Conservation (phyloP, 2,329 filamentous ascomycete species). For the Fusarium transvaalense region DNA sequence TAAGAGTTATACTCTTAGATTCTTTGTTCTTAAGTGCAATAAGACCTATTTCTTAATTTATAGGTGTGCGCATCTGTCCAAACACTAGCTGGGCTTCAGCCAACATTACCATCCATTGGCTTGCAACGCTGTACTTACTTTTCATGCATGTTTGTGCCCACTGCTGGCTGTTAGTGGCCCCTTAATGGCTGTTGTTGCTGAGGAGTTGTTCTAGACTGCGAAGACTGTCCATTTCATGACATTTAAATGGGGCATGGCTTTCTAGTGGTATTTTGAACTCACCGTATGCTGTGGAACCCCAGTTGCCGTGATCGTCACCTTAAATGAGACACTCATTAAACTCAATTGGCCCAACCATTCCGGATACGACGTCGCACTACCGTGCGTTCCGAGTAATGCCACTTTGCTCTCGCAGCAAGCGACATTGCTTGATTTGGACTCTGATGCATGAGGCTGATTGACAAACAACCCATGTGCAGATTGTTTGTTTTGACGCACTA, state of each 20-base stretch:
- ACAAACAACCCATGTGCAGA: neutral
- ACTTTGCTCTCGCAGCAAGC: neutral
- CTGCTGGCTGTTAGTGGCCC: too few species aligned
- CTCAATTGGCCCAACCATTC: slow-evolving; percentile 8
- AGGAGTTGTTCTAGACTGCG: too few species aligned
- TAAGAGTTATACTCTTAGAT: too few species aligned
- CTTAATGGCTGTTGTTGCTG: neutral
- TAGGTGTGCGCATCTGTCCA: too few species aligned
- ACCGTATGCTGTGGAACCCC: neutral
- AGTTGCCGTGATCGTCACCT: neutral
- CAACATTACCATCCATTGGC: slow-evolving; percentile 39
- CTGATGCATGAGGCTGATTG: neutral
- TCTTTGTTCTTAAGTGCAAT: too few species aligned
- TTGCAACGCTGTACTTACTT: slow-evolving; percentile 35
- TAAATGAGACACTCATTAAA: slow-evolving; percentile 15
- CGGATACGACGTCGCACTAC: slow-evolving; percentile 6
- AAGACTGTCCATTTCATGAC: neutral
- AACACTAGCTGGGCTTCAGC: slow-evolving; percentile 43
- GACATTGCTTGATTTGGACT: neutral
- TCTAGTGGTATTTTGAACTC: neutral
- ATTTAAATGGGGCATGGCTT: neutral
- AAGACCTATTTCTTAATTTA: too few species aligned
- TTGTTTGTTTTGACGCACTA: neutral
- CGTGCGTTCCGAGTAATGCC: neutral
- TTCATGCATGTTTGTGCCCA: slow-evolving; percentile 33